Percentiles rank a stretch among this genome's conserved stretches.
Evolutionary conservation across 495 filamentous ascomycete species (phyloP).

Genomic region (Aspergillus asperescens): DNA sequence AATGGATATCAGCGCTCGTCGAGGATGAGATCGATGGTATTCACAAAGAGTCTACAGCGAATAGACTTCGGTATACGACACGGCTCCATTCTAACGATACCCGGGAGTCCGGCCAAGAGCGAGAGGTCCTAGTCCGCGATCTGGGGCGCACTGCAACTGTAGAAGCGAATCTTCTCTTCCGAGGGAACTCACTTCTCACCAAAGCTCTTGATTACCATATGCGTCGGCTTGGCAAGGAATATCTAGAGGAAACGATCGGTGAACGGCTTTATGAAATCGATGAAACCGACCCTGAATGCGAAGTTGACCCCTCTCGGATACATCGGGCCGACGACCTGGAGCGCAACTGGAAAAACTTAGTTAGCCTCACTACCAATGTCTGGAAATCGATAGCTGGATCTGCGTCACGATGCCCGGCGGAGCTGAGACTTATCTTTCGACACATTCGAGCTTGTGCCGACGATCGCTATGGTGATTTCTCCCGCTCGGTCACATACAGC

Average conservation of each 20-base stretch:
- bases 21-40: constrained; percentile 97
- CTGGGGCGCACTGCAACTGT: constrained; percentile 52
- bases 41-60: constrained; percentile 64
- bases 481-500: constrained; percentile 88
- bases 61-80: constrained; percentile 66
- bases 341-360: constrained; percentile 77
- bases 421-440: constrained; percentile 81
- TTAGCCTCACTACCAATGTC: constrained; percentile 68
- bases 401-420: constrained; percentile 68
- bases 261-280: constrained; percentile 84
- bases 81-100: constrained; percentile 78
- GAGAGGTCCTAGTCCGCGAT: constrained; percentile 57
- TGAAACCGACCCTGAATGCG: constrained; percentile 82
- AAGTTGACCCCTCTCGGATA: constrained; percentile 80
- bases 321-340: constrained; percentile 66
- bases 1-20: constrained; percentile 89
- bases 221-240: constrained; percentile 90
- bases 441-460: constrained; percentile 92
- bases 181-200: constrained; percentile 91
- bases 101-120: constrained; percentile 54
- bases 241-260: constrained; percentile 80
- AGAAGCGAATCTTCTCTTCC: constrained; percentile 92
- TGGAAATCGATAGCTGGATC: constrained; percentile 80
- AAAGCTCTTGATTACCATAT: constrained; percentile 93
- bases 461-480: constrained; percentile 93